A percentile compares a stretch with the other conserved stretches of the same genome.
phyloP scores from a whole-genome alignment of 352 stramenopile species.

The Lagenidium giganteum region DNA sequence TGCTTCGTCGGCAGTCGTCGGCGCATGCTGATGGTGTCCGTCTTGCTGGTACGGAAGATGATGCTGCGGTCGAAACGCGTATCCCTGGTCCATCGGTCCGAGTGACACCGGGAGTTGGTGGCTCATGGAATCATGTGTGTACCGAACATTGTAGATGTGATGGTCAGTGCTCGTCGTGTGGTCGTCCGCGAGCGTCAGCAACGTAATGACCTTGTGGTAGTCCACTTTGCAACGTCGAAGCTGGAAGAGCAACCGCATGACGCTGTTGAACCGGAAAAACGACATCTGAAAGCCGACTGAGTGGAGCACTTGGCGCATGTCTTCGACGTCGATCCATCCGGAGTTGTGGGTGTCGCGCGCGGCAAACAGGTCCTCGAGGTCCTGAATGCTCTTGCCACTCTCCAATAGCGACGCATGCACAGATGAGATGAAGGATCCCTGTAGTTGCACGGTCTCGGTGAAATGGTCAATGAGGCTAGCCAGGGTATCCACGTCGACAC shows the following conservation, averaged over 20 bases:
- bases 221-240: conserved; percentile 16
- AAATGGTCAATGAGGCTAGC: conserved; percentile 15
- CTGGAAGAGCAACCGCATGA: conserved; percentile 16
- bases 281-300: conserved; percentile 15
- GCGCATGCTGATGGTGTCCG: too few species aligned
- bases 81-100: too few species aligned
- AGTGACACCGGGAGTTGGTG: too few species aligned
- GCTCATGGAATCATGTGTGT: too few species aligned
- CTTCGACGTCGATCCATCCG: conserved; percentile 12
- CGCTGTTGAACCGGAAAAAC: conserved; percentile 13
- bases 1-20: too few species aligned
- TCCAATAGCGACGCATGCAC: neutral
- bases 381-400: neutral
- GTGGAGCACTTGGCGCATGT: conserved; percentile 12
- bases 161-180: too few species aligned
- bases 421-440: neutral
- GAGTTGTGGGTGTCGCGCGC: neutral
- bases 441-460: neutral
- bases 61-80: too few species aligned
- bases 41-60: too few species aligned
- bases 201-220: conserved; percentile 19
- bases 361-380: neutral
- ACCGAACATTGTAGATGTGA: too few species aligned
- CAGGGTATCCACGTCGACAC: conserved; percentile 8
- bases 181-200: conserved; percentile 15